Evolutionary conservation across 306 rosid species (phyloP), one percentile per base, ranked within the genome.

Genomic region (Betula pendula): DNA sequence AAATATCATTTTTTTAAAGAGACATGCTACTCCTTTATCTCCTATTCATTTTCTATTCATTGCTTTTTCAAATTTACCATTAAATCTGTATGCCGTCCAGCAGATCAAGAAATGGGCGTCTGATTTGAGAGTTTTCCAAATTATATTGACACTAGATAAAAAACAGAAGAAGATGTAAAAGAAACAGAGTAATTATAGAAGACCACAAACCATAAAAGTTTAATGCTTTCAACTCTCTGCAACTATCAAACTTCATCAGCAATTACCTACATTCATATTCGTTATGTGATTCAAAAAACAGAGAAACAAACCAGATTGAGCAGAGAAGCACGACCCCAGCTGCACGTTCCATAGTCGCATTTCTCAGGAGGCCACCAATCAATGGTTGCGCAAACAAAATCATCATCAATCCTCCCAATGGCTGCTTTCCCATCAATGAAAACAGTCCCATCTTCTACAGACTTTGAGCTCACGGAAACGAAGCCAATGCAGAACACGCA

Each of bases 281-380:
- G 11, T 31, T 17, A 8, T 5, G 33, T 25, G 49, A 77, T 22
- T 9, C n/a, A 52, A 40, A 24, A 43, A 77, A 29, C 31, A 0
- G 47, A 53, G 25, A 55, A n/a, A 5, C 14, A 73, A 81, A 95
- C 99, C 96, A 95, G 92, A 84, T 92, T 95, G 69, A 95, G 94
- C 45, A 95, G 84, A 83, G 97, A 89, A 82, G 97, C 83, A 24
- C 15, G 89, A 35, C 89, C 99, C 99, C 99, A 95, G 72, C 97
- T 90, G 52, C 99, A 95, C 44, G 80, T 86, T 3, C 96, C 97
- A 73, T 88, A 92, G 74, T 95, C 99, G 33, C 99, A 95, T 87
- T 95, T 95, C 92, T 90, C 90, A 76, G 97, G 97, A 50, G 99
- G 99, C 99, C 99, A 95, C 99, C 99, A 95, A 83, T 95, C 99